A percentile compares a stretch with the other conserved stretches of the same genome.
Conservation (phyloP, 106 monocot genomes). For the Dendrobium chrysotoxum region DNA sequence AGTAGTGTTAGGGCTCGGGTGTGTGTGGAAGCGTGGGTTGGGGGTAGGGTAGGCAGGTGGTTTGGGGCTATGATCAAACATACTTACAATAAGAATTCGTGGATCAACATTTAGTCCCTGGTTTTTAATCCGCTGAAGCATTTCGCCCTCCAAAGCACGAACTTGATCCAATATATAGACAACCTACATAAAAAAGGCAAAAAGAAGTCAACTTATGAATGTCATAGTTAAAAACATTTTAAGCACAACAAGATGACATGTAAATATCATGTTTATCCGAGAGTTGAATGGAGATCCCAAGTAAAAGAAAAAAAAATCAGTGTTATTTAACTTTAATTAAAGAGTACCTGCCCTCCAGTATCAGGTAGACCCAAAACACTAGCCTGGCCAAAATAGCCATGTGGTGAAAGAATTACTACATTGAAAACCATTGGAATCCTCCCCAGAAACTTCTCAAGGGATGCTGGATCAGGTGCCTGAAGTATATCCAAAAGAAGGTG, state of each 20-base stretch:
- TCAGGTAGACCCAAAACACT: conserved; percentile 90
- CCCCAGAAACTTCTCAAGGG: conserved; percentile 73
- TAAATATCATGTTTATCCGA: neutral
- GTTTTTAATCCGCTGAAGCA: conserved; percentile 73
- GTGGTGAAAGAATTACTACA: conserved; percentile 89
- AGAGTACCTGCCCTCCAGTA: conserved; percentile 86
- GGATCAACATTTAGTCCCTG: conserved; percentile 79
- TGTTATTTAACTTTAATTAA: neutral
- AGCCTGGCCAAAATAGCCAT: conserved; percentile 93
- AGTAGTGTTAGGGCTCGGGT: neutral
- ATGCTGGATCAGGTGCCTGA: conserved; percentile 81
- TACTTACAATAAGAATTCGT: conserved; percentile 76
- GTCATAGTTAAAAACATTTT: neutral
- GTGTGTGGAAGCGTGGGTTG: neutral
- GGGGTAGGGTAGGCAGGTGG: neutral
- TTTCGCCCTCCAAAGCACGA: conserved; percentile 77
- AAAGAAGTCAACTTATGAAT: neutral
- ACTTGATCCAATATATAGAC: conserved; percentile 98
- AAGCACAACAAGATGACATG: neutral
- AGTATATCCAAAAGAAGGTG: conserved; percentile 90
- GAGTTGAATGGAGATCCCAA: neutral
- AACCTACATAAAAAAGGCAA: conserved; percentile 23
- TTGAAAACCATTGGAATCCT: conserved; percentile 93
- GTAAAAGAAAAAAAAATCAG: neutral
- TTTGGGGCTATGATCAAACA: neutral